Conservation (phyloP, 495 filamentous ascomycete genomes). For the Chaetomium cochliodes region DNA sequence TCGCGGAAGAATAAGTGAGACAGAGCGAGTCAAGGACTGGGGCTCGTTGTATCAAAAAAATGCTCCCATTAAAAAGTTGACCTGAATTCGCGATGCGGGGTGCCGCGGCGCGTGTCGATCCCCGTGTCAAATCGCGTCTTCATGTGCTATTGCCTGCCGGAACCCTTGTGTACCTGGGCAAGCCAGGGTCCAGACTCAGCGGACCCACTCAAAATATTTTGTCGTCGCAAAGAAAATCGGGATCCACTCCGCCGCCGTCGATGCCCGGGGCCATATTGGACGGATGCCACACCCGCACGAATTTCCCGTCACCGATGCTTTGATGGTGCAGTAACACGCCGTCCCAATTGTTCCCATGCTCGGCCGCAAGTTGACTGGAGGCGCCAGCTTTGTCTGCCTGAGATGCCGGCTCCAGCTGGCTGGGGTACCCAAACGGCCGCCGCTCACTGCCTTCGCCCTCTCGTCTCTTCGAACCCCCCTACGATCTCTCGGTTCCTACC, state of each 20-base stretch:
- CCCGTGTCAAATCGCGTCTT: conserved; percentile 22
- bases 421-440: conserved; percentile 24
- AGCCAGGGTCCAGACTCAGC: neutral
- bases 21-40: no score
- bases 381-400: conserved; percentile 49
- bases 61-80: no score
- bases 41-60: no score
- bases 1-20: no score
- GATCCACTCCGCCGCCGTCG: conserved; percentile 10
- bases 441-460: conserved; percentile 5
- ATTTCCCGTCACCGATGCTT: neutral
- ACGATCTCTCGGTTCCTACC: neutral
- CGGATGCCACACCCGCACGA: neutral
- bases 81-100: conserved; percentile 8
- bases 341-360: conserved; percentile 40
- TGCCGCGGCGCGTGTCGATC: neutral
- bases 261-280: neutral
- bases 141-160: conserved; percentile 28
- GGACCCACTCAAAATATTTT: conserved; percentile 36
- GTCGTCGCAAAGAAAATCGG: conserved; percentile 17
- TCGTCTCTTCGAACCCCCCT: conserved; percentile 5
- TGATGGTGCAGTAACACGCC: conserved; percentile 9
- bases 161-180: no score
- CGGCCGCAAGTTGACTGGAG: conserved; percentile 34
- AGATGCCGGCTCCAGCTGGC: conserved; percentile 46